Conservation (phyloP, 108 stramenopile genomes). For the Skeletonema marinoi region DNA sequence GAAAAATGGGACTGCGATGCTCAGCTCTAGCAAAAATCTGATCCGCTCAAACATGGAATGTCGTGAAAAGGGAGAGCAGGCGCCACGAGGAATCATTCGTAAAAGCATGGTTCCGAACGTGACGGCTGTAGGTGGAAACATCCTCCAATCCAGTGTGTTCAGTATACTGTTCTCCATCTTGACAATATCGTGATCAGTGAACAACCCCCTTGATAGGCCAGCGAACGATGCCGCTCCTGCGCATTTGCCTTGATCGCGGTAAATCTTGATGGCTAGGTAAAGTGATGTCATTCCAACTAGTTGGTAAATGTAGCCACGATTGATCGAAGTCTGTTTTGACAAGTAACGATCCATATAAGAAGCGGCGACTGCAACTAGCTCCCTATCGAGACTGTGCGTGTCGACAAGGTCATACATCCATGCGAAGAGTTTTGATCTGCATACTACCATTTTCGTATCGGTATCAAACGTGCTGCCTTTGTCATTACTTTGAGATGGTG, state of each 20-base stretch:
- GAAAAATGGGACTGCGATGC: conserved; percentile 27
- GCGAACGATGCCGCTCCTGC: conserved; percentile 56
- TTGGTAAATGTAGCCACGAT: conserved; percentile 57
- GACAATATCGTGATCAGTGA: conserved; percentile 64
- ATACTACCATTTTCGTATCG: neutral
- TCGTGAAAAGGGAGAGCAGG: conserved; percentile 20
- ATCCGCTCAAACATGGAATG: conserved; percentile 31
- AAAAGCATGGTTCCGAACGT: conserved; percentile 48
- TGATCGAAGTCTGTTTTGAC: conserved; percentile 24
- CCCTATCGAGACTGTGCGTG: conserved; percentile 61
- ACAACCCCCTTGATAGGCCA: conserved; percentile 66
- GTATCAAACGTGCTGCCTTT: neutral
- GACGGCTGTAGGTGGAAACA: conserved; percentile 75
- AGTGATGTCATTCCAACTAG: conserved; percentile 78
- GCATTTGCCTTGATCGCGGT: conserved; percentile 36
- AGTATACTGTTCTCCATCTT: conserved; percentile 70
- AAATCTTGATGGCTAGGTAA: conserved; percentile 75
- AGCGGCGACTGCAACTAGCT: conserved; percentile 64
- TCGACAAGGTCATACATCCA: conserved; percentile 86
- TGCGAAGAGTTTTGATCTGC: conserved; percentile 49
- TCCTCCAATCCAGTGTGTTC: conserved; percentile 61
- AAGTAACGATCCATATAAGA: conserved; percentile 66
- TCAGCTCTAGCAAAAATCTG: conserved; percentile 31
- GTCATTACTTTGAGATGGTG: neutral
- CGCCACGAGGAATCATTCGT: conserved; percentile 16